phyloP scores from a whole-genome alignment of 2,329 filamentous ascomycete genomes.

The Nigrospora osmanthi region DNA sequence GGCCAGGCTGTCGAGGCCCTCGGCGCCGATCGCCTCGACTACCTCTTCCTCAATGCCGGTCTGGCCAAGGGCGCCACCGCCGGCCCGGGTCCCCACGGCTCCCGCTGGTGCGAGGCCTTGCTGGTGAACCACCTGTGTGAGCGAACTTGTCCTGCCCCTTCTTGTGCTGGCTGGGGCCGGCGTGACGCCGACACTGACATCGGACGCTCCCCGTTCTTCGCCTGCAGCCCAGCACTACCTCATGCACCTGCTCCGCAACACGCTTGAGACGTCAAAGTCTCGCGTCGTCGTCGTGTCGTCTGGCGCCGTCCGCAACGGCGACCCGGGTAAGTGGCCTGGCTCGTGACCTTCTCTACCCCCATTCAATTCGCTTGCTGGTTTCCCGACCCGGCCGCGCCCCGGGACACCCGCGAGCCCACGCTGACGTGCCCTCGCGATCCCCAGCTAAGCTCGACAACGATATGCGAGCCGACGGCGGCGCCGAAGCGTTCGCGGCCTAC shows the following conservation, averaged over 20 bases:
- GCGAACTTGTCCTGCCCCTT: slow-evolving; percentile 6
- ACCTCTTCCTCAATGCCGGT: slow-evolving; percentile 41
- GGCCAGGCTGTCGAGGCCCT: slow-evolving; percentile 31
- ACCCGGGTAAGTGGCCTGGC: slow-evolving; percentile 24
- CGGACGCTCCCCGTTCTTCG: too few relatives aligned
- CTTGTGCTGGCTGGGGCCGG: not conserved
- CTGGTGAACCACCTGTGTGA: slow-evolving; percentile 46
- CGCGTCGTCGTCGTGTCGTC: slow-evolving; percentile 44
- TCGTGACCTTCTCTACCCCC: too few relatives aligned
- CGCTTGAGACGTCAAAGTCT: slow-evolving; percentile 35
- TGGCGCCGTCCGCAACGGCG: slow-evolving; percentile 32
- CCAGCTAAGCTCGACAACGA: slow-evolving; percentile 16
- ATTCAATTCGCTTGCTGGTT: too few relatives aligned
- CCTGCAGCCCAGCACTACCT: slow-evolving; percentile 44
- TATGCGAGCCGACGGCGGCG: slow-evolving; percentile 26
- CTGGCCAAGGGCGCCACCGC: slow-evolving; percentile 25
- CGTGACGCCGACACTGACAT: too few relatives aligned
- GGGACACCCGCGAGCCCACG: too few relatives aligned
- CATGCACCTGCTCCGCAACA: slow-evolving; percentile 38
- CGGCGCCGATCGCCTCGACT: slow-evolving; percentile 22
- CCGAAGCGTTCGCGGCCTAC: slow-evolving; percentile 24
- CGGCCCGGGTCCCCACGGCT: slow-evolving; percentile 27
- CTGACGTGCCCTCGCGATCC: not conserved
- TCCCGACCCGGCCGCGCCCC: too few relatives aligned
- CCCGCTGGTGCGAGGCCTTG: slow-evolving; percentile 40